phyloP scores from a whole-genome alignment of 768 basidiomycete genomes.

The Cystofilobasidium bisporidii region DNA sequence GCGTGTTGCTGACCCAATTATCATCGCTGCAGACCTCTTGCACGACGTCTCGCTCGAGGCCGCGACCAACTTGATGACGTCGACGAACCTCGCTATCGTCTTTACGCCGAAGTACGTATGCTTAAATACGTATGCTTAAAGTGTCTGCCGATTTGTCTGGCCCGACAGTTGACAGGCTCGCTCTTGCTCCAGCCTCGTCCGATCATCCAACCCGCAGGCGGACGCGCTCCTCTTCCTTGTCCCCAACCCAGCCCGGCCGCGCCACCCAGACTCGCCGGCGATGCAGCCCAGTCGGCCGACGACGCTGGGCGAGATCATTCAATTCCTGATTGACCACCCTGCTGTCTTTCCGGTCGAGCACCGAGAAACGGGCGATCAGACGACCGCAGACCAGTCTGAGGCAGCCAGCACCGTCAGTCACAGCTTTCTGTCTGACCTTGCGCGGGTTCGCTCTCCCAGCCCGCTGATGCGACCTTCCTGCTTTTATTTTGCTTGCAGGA shows the following conservation, averaged over 20 bases:
- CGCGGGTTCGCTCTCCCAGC: too few relatives aligned
- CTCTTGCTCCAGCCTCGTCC: not conserved
- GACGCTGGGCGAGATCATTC: conserved; percentile 21
- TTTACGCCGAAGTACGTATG: conserved; percentile 53
- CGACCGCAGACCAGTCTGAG: too few relatives aligned
- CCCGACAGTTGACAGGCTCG: too few relatives aligned
- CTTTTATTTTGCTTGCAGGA: too few relatives aligned
- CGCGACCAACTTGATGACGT: conserved; percentile 65
- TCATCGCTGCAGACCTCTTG: conserved; percentile 52
- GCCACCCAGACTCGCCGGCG: not conserved
- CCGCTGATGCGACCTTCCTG: too few relatives aligned
- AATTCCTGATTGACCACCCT: conserved; percentile 15
- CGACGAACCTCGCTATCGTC: conserved; percentile 70
- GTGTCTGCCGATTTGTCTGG: not conserved
- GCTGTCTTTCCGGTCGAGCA: not conserved
- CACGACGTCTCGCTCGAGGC: conserved; percentile 67
- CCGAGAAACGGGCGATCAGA: not conserved
- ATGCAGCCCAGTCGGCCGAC: not conserved
- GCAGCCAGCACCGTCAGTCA: too few relatives aligned
- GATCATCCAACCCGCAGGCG: not conserved
- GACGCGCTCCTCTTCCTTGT: not conserved
- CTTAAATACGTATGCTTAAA: not conserved
- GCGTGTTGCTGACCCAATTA: not conserved
- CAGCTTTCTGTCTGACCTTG: too few relatives aligned
- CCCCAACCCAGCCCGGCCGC: not conserved